Base-by-base conservation (phyloP, 495 filamentous ascomycete genomes). In the Neurospora sp. region DNA sequence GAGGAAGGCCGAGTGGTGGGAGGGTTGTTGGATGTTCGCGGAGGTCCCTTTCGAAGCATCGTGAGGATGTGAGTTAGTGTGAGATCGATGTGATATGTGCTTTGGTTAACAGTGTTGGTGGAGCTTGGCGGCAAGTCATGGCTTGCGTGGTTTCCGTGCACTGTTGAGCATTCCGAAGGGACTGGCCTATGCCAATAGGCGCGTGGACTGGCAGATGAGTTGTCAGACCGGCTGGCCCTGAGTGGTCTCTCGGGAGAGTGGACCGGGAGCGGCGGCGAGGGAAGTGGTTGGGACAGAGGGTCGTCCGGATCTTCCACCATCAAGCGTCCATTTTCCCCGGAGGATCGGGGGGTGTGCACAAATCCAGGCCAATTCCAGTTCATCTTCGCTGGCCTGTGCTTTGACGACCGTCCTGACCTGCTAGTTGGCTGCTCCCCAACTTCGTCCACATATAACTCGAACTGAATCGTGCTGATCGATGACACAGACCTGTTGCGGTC, bases 301-400 rank as follows among this genome's bases (percentile, higher is more conserved):
- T 75, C 76, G 2, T 69, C 68, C n/a, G 42, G 31, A 48, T 77
- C 76, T 68, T 78, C 78, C 40, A 68, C n/a, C 65, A 48, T 48
- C 72, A 72, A 73, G 20, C 70, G 37, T 37, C 59, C 40, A n/a
- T 70, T 69, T 9, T 48, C 45, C 0, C 14, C 72, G 0, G 75
- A 65, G 0, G 75, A 74, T 6, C 74, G 22, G 40, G 79, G 72
- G 35, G 35, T 37, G 27, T 76, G 74, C n/a, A 73, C 69, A 69
- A 81, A 84, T 3, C 79, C 79, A 2, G 79, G 65, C 69, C 81
- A 74, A 73, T 81, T 81, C 83, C 82, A 86, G 71, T 74, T 70
- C 70, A 86, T 70, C 22, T 37, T 65, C 4, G 53, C 53, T 9
- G 53, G 53, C 53, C 6, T 35, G 14, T 65, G 53, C 53, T 65